Base-by-base conservation (phyloP, 2,329 filamentous ascomycete species). In the Aspergillus cejpii region DNA sequence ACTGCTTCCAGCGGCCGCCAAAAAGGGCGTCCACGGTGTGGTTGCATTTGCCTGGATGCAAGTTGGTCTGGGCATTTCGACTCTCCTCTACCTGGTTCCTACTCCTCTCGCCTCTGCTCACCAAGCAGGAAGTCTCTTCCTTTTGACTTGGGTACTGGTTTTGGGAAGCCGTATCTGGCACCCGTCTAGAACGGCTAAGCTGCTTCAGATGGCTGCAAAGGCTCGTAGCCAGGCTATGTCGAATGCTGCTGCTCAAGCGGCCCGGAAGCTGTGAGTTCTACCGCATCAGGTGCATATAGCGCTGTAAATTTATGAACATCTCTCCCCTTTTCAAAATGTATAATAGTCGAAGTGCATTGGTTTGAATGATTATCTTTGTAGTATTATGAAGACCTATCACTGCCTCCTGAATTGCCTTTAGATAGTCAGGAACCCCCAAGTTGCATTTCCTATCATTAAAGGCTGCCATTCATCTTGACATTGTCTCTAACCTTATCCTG, bases 61-160 rank as follows among this genome's bases (percentile, higher is more conserved):
- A 69, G 90, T 88, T 20, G 74, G 81, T 0, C 78, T 98, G 4
- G 92, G 92, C 19, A 95, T 98, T 65, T 81, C 77, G 52, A 98
- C 92, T 0, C 75, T 98, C 48, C 83, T 95, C 58, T 97, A 96
- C 71, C 83, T 98, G 65, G 90, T 98, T 1, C 92, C 94, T 3
- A 85, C 84, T 2, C 84, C 85, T 50, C 73, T 98, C 7, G 92
- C 91, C 0, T 89, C 91, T 2, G 83, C 87, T 6, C 92, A 98
- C 67, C 92, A 98, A 69, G 92, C 92, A 1, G 91, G 92, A 29
- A 87, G 84, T 48, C 70, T 98, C 54, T 87, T 87, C 2, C 73
- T 98, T 15, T 70, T 98, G 49, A 94, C 87, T 0, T 88, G 87
- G 36, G 84, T 84, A 0, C 72, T 95, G 17, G 77, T 96, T 1